These are phyloP conservation scores for Cucurbita pepo DNA, from an alignment of 306 rosid genomes.

Conservation along the genomic window DNA sequence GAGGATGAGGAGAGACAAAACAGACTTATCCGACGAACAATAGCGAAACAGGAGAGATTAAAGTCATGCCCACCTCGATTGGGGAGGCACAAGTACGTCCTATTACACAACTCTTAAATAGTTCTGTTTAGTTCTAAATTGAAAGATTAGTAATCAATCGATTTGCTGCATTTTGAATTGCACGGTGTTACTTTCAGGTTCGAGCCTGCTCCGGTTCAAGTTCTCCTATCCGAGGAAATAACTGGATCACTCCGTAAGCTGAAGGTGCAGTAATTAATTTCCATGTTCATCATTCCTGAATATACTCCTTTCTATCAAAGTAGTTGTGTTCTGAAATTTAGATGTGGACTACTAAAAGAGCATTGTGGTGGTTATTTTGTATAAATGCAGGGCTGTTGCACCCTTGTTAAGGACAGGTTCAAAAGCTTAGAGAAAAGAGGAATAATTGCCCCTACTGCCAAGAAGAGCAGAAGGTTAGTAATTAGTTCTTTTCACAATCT, in stretches of 20 bases:
- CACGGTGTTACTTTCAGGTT: slow-evolving; percentile 33
- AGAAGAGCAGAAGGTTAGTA: slow-evolving; percentile 36
- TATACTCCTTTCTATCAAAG: neutral
- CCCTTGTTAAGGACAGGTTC: slow-evolving; percentile 64
- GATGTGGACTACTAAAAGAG: too few species aligned
- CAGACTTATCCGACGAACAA: slow-evolving; percentile 43
- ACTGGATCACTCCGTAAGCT: slow-evolving; percentile 79
- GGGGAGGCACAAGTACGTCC: slow-evolving; percentile 74
- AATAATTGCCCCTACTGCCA: slow-evolving; percentile 45
- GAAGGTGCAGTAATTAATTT: slow-evolving; percentile 30
- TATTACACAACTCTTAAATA: neutral
- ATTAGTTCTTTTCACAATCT: slow-evolving; percentile 3
- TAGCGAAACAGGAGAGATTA: slow-evolving; percentile 59
- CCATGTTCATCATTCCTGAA: neutral
- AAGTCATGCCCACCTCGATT: slow-evolving; percentile 64
- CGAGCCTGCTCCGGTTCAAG: slow-evolving; percentile 82
- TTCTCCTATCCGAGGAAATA: slow-evolving; percentile 67
- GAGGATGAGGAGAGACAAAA: slow-evolving; percentile 59
- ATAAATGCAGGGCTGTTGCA: slow-evolving; percentile 58
- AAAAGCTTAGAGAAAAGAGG: slow-evolving; percentile 90
- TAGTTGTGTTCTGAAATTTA: neutral
- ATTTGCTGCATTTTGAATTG: neutral
- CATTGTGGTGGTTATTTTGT: slow-evolving; percentile 5
- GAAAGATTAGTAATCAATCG: neutral
- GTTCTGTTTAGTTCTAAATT: neutral